A percentile compares a stretch with the other conserved stretches of the same genome.
phyloP scores from a whole-genome alignment of 1,139 yeast genomes.

The Debaryomyces sp. region DNA sequence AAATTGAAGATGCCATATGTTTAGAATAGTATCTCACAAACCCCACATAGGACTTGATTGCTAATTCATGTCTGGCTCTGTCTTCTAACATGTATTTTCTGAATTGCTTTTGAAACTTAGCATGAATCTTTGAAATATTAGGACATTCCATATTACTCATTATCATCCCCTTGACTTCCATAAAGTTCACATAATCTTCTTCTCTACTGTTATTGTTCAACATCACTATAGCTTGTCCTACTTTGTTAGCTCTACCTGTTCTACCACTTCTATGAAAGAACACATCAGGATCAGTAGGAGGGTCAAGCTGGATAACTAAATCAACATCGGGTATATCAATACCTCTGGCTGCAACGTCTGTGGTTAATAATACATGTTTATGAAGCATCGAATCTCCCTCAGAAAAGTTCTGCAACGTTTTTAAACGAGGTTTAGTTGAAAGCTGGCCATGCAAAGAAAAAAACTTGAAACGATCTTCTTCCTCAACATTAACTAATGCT shows the following conservation, averaged over 20 bases:
- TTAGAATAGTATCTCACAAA: constrained; percentile 82
- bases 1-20: constrained; percentile 90
- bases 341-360: constrained; percentile 93
- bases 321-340: constrained; percentile 93
- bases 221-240: constrained; percentile 77
- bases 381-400: constrained; percentile 41
- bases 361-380: constrained; percentile 71
- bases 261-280: constrained; percentile 91
- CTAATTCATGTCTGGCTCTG: constrained; percentile 78
- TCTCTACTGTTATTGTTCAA: constrained; percentile 70
- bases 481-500: constrained; percentile 21
- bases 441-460: constrained; percentile 87
- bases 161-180: constrained; percentile 70
- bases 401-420: constrained; percentile 64
- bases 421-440: constrained; percentile 71
- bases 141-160: constrained; percentile 46
- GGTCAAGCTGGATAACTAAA: constrained; percentile 82
- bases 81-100: constrained; percentile 69
- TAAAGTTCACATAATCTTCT: constrained; percentile 77
- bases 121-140: constrained; percentile 21
- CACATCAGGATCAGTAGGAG: constrained; percentile 88
- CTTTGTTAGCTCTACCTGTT: constrained; percentile 87
- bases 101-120: constrained; percentile 31
- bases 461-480: constrained; percentile 38
- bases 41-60: constrained; percentile 80